Base-by-base conservation (phyloP, 179 eudicot genomes). In the Gypsophila paniculata region DNA sequence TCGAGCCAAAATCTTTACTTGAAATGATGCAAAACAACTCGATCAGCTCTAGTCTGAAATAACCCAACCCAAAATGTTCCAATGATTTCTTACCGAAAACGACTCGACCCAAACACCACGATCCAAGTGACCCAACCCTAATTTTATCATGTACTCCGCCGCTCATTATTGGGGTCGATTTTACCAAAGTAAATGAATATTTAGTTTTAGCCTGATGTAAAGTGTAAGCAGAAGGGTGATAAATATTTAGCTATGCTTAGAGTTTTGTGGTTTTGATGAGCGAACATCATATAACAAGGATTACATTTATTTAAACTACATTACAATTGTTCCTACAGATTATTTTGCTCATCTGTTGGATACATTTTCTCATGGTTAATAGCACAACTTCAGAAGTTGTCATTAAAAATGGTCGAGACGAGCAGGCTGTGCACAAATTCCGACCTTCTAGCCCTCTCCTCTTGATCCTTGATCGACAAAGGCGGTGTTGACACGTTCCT, bases 281-380 rank as follows among this genome's bases (percentile, higher is more conserved):
- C 5, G 46, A 32, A 38, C 62, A 26, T 58, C 71, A 61, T 61
- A 67, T 48, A 75, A 54, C 67, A 70, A 39, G 68, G 70, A 75
- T 78, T 69, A 82, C 70, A 65, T 75, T 39, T 51, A 69, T 53
- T 77, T 74, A 70, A 29, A 26, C 80, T 71, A 87, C 75, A 81
- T 83, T 82, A 85, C 89, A 89, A 75, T 85, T 84, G 79, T 81
- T 89, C 69, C 87, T 73, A 83, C 87, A 77, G n/a, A 73, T 84
- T 85, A 84, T 88, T 81, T 73, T 77, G 80, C 83, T 66, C 77
- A 22, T 71, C 64, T 69, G 59, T 32, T 77, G 60, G 51, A 73
- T 76, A 71, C 73, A 82, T 71, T 46, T 61, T 61, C 54, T 68
- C 75, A 77, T 73, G 73, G 14, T 11, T 0, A 46, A 11, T 1